Conservation (phyloP, 1,284 basidiomycete species). For the Pseudomicrostroma phylloplanum region DNA sequence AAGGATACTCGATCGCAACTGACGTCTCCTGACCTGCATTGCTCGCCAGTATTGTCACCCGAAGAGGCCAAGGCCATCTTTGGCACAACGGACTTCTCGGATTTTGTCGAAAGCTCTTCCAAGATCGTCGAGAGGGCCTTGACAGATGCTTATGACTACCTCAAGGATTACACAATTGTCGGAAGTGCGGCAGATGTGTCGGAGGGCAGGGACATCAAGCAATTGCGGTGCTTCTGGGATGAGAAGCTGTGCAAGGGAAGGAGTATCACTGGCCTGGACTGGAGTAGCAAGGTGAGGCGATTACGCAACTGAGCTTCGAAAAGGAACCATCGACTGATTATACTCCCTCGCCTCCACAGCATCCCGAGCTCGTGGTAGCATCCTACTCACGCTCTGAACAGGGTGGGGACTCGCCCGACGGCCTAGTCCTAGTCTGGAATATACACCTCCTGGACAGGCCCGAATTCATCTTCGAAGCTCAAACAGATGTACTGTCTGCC, state of each 20-base stretch:
- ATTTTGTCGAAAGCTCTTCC: constrained; percentile 89
- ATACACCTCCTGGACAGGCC: constrained; percentile 86
- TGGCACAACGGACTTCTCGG: constrained; percentile 76
- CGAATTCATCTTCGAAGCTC: constrained; percentile 93
- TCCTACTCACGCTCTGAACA: constrained; percentile 98
- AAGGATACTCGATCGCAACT: not conserved
- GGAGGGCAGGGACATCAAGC: constrained; percentile 20
- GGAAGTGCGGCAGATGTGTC: constrained; percentile 58
- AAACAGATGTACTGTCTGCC: constrained; percentile 95
- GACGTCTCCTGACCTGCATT: not conserved
- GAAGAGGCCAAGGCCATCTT: constrained; percentile 76
- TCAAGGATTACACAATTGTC: constrained; percentile 84
- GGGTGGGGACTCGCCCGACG: constrained; percentile 62
- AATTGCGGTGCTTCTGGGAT: constrained; percentile 30
- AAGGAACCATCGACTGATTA: no score
- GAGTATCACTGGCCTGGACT: constrained; percentile 91
- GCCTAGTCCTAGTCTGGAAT: constrained; percentile 96
- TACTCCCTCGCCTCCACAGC: constrained; percentile 56
- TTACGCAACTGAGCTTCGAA: not conserved
- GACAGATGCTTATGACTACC: constrained; percentile 92
- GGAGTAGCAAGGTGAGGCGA: constrained; percentile 75
- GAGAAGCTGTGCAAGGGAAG: constrained; percentile 60
- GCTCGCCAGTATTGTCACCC: constrained; percentile 51
- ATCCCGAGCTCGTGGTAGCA: constrained; percentile 86
- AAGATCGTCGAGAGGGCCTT: constrained; percentile 93